Base-by-base conservation (phyloP, 2,329 filamentous ascomycete species). In the Aureobasidium sp. region DNA sequence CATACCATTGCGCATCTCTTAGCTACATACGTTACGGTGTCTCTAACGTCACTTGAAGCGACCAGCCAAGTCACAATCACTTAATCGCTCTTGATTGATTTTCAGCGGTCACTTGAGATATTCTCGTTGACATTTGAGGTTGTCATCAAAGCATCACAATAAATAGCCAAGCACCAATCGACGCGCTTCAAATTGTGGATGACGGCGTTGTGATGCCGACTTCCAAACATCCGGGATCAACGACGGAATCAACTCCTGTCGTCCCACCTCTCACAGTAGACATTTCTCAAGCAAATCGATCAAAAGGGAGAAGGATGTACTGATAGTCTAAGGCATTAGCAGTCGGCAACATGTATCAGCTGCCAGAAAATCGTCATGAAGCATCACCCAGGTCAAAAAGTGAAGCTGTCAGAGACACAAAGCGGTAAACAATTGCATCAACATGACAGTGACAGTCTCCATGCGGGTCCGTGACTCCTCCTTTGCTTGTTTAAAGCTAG, bases 181-280 rank as follows among this genome's bases (percentile, higher is more conserved):
- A 11, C 22, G n/a, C 5, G 3, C 6, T 29, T 17, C 5, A 17
- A 17, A 27, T 27, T 8, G 25, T 39, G 25, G 56, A 59, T 48
- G 56, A 59, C 56, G 56, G 44, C 8, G 44, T 39, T 48, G 56
- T 59, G 56, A 59, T 59, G 56, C 56, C 7, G 29, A 59, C 56
- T 57, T 34, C 39, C 39, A 42, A 42, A 42, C 39, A 42, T n/a
- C 22, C n/a, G 45, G 44, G 25, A 47, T 15, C 12, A 8, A 47
- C 45, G 7, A 48, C 49, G 49, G 49, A 53, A n/a, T 5, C 5
- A n/a, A n/a, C 49, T 53, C 22, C 49, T 27, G 49, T n/a, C 9
- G 17, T 36, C 11, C 29, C 29, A 15, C 31, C 45, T 4, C 15
- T 31, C 17, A 9, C 5, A n/a, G n/a, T 6, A 9, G 2, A 15